Evolutionary conservation across 2,329 filamentous ascomycete genomes (phyloP).

Genomic region (Fusarium liriodendri): DNA sequence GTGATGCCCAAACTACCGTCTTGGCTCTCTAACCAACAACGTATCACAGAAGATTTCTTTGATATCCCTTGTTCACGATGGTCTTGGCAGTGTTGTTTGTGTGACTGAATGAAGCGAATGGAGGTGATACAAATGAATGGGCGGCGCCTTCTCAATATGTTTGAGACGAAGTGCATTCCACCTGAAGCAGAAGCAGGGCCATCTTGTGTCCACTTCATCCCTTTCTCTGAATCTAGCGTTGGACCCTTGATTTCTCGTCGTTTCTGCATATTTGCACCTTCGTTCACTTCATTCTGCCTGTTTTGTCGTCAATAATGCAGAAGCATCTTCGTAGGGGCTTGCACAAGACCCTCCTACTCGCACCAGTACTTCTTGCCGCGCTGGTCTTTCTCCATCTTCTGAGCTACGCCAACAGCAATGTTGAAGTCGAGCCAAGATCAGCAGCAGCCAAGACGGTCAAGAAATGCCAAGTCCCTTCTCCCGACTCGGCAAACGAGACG

Average conservation of each 20-base stretch:
- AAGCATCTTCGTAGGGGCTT: not conserved
- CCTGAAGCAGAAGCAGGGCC: not conserved
- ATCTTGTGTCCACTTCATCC: not conserved
- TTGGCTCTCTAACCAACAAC: not conserved
- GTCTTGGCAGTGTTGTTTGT: not conserved
- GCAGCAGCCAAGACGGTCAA: not conserved
- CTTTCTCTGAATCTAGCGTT: not conserved
- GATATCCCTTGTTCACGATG: not conserved
- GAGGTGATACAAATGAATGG: not conserved
- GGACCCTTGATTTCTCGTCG: not conserved
- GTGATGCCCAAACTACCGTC: not conserved
- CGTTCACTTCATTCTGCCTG: not conserved
- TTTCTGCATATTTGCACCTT: not conserved
- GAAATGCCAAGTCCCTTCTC: not conserved
- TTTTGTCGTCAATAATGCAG: not conserved
- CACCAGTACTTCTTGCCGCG: not conserved
- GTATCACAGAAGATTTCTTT: not conserved
- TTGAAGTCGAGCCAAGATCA: not conserved
- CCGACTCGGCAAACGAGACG: not conserved
- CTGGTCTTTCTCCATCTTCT: not conserved
- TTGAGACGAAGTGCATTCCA: not conserved
- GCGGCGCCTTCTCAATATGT: not conserved
- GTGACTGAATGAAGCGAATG: not conserved
- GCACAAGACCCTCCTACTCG: not conserved
- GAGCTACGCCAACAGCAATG: not conserved